phyloP scores from a whole-genome alignment of 371 early-diverging fungal genomes.

The Chytridiales sp. region DNA sequence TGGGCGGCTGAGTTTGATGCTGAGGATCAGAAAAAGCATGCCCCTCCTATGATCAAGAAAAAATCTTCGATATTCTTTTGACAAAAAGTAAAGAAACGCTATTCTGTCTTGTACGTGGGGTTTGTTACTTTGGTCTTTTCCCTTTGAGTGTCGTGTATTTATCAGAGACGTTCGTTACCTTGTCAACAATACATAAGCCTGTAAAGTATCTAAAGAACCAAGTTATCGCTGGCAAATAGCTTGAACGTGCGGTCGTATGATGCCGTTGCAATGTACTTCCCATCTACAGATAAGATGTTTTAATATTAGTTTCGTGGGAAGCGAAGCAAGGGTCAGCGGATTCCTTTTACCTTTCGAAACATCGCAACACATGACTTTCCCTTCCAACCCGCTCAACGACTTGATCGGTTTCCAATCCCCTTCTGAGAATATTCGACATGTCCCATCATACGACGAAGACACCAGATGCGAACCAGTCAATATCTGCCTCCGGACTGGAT shows the following conservation, averaged over 20 bases:
- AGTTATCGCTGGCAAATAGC: constrained; percentile 58
- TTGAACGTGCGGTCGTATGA: constrained; percentile 95
- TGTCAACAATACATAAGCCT: too few species aligned
- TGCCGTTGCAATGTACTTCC: constrained; percentile 77
- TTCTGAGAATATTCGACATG: constrained; percentile 88
- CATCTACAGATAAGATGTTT: constrained; percentile 48
- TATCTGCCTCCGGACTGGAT: constrained; percentile 26
- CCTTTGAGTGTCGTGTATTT: too few species aligned
- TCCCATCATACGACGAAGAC: constrained; percentile 82
- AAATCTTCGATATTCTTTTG: too few species aligned
- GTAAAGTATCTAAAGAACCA: too few species aligned
- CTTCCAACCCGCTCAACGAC: constrained; percentile 83
- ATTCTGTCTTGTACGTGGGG: too few species aligned
- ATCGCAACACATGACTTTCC: constrained; percentile 88
- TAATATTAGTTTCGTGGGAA: background rate
- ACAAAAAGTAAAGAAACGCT: too few species aligned
- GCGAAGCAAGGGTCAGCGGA: background rate
- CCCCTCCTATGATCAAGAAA: too few species aligned
- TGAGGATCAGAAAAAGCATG: constrained; percentile 21
- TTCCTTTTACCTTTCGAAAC: constrained; percentile 62
- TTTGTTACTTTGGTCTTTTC: too few species aligned
- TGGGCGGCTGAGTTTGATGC: constrained; percentile 26
- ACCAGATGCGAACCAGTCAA: constrained; percentile 48
- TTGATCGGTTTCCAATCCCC: constrained; percentile 90
- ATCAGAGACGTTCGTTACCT: too few species aligned